These are phyloP conservation scores for Linnemannia schmuckeri DNA, from an alignment of 192 early-diverging fungal genomes.

Conservation along the genomic window DNA sequence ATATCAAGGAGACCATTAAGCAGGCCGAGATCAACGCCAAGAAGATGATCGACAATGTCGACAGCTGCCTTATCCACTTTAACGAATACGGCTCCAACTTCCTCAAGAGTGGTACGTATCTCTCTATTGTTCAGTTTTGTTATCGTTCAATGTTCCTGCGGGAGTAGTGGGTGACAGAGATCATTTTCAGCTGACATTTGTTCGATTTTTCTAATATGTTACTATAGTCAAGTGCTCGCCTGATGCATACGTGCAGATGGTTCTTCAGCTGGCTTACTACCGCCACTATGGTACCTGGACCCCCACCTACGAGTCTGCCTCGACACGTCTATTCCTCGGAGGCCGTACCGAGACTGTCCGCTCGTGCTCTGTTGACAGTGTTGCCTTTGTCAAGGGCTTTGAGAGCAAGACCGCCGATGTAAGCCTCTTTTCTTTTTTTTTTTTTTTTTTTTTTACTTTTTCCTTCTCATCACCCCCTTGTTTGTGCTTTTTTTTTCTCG, in stretches of 20 bases:
- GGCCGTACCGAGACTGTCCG: conserved; percentile 96
- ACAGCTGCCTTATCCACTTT: conserved; percentile 78
- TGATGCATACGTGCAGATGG: conserved; percentile 94
- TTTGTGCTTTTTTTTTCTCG: background rate
- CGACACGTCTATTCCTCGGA: conserved; percentile 77
- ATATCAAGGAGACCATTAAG: conserved; percentile 67
- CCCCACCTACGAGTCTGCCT: conserved; percentile 85
- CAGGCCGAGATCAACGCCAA: conserved; percentile 74
- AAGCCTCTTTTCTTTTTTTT: conserved; percentile 13
- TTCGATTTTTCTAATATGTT: background rate
- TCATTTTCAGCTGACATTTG: too few species aligned
- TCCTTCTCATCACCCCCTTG: background rate
- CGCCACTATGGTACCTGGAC: conserved; percentile 76
- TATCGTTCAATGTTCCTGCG: background rate
- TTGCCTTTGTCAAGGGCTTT: conserved; percentile 82
- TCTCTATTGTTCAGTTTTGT: background rate
- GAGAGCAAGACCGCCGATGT: conserved; percentile 74
- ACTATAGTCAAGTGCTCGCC: conserved; percentile 77
- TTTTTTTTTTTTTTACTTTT: too few species aligned
- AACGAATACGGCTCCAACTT: conserved; percentile 85
- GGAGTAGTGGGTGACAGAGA: too few species aligned
- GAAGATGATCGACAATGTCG: conserved; percentile 76
- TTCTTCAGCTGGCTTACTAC: conserved; percentile 87
- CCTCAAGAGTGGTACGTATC: conserved; percentile 76
- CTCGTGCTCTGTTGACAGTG: conserved; percentile 80